A percentile compares a stretch with the other conserved stretches of the same genome.
These are phyloP conservation scores for Daldinia decipiens DNA, from an alignment of 495 filamentous ascomycete species.

Conservation along the genomic window DNA sequence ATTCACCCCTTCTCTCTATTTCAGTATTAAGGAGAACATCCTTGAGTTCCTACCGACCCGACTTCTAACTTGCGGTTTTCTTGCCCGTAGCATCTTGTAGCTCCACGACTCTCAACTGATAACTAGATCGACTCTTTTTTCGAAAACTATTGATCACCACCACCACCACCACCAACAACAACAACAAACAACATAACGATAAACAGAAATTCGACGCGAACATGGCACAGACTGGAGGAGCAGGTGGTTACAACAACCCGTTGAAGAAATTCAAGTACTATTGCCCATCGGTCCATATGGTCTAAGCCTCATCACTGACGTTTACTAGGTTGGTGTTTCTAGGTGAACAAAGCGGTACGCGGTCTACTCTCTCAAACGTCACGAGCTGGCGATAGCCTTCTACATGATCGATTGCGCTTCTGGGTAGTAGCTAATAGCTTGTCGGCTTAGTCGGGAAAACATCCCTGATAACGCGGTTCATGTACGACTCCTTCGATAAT, in stretches of 20 bases:
- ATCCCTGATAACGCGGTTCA: slow-evolving; percentile 97
- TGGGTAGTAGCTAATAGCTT: slow-evolving; percentile 30
- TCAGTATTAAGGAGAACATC: slow-evolving; percentile 6
- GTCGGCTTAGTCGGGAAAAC: slow-evolving; percentile 87
- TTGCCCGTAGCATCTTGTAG: slow-evolving; percentile 16
- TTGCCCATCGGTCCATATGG: slow-evolving; percentile 29
- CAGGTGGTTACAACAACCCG: slow-evolving; percentile 95
- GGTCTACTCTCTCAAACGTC: slow-evolving; percentile 3
- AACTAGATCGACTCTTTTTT: slow-evolving; percentile 12
- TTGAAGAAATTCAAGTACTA: slow-evolving; percentile 99
- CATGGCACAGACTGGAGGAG: slow-evolving; percentile 62
- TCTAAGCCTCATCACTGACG: slow-evolving; percentile 22
- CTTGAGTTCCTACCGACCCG: slow-evolving; percentile 12
- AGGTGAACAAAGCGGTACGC: slow-evolving; percentile 95
- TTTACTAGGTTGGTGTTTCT: slow-evolving; percentile 86
- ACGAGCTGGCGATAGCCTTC: slow-evolving; percentile 15
- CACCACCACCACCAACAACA: too few species aligned
- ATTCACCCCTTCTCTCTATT: slow-evolving; percentile 23
- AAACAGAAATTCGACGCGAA: slow-evolving; percentile 32
- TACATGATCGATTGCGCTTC: slow-evolving; percentile 1
- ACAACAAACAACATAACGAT: slow-evolving; percentile 9
- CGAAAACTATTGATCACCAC: slow-evolving; percentile 9
- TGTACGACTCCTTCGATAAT: slow-evolving; percentile 99
- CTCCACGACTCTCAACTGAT: slow-evolving; percentile 26
- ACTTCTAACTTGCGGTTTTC: slow-evolving; percentile 9